Evolutionary conservation across 352 stramenopile genomes (phyloP).

Genomic region (Phytophthora pseudosyringae): DNA sequence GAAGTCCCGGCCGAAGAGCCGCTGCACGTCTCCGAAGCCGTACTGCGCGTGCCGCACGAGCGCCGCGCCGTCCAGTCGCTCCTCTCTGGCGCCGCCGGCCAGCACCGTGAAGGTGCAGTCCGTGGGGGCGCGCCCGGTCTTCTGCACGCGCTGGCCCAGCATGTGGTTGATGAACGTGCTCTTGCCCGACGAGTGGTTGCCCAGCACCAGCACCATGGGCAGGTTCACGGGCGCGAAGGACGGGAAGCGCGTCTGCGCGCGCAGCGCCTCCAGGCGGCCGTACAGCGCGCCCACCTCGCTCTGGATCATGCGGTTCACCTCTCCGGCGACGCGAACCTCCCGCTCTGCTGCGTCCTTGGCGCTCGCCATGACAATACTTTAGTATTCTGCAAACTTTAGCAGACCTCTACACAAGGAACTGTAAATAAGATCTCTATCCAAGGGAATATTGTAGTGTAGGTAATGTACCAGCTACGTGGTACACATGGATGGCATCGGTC

Average conservation of each 20-base stretch:
- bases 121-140: conserved; percentile 80
- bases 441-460: no score
- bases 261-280: conserved; percentile 69
- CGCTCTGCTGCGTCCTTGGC: conserved; percentile 13
- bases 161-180: conserved; percentile 92
- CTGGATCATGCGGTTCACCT: conserved; percentile 90
- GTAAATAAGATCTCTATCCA: no score
- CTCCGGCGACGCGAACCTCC: conserved; percentile 58
- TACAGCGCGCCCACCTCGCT: conserved; percentile 73
- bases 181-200: conserved; percentile 89
- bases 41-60: conserved; percentile 75
- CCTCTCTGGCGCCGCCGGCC: conserved; percentile 66
- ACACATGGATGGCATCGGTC: neutral
- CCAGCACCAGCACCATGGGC: conserved; percentile 86
- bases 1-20: conserved; percentile 80
- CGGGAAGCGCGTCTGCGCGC: conserved; percentile 74
- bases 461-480: neutral
- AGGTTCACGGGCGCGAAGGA: conserved; percentile 82
- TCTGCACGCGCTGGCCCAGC: conserved; percentile 82
- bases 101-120: conserved; percentile 89
- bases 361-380: conserved; percentile 18
- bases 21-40: conserved; percentile 82
- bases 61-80: conserved; percentile 81
- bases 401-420: no score
- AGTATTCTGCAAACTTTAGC: no score